Percentiles rank a stretch among this genome's conserved stretches.
These are phyloP conservation scores for Phialophora tarda DNA, from an alignment of 2,329 filamentous ascomycete species.

Conservation along the genomic window DNA sequence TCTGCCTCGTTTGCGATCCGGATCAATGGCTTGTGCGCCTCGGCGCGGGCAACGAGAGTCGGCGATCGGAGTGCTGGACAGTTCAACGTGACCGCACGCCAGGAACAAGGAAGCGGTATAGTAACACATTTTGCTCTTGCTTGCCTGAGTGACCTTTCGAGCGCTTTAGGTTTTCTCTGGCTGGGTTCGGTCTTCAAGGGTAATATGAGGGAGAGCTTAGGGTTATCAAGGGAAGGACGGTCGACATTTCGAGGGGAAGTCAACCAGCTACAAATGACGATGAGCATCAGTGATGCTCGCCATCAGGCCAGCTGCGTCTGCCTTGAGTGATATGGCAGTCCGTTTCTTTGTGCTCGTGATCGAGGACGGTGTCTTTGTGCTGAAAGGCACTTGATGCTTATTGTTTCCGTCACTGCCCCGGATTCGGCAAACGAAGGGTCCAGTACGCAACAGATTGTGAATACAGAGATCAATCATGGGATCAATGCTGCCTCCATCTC, in stretches of 20 bases:
- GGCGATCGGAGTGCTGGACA: conserved; percentile 22
- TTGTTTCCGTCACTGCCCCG: background rate
- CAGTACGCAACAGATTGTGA: background rate
- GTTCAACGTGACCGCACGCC: conserved; percentile 29
- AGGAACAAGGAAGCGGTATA: conserved; percentile 34
- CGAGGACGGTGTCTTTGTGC: background rate
- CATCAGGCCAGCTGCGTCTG: conserved; percentile 2
- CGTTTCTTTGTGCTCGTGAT: background rate
- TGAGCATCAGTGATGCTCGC: background rate
- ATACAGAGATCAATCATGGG: background rate
- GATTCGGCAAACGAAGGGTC: background rate
- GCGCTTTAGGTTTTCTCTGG: background rate
- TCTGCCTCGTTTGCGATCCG: background rate
- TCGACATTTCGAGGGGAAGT: background rate
- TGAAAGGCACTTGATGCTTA: background rate
- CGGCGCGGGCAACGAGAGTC: conserved; percentile 19
- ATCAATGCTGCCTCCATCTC: background rate
- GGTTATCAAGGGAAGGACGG: background rate
- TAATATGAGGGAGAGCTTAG: background rate
- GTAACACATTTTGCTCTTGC: conserved; percentile 32
- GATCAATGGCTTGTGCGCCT: conserved; percentile 1
- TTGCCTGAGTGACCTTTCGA: background rate
- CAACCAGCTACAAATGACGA: background rate
- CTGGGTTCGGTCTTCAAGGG: background rate
- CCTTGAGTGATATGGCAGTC: conserved; percentile 3